Percentiles rank a stretch among this genome's conserved stretches.
These are phyloP conservation scores for Hanseniaspora guilliermondii DNA, from an alignment of 805 yeast species.

Conservation along the genomic window DNA sequence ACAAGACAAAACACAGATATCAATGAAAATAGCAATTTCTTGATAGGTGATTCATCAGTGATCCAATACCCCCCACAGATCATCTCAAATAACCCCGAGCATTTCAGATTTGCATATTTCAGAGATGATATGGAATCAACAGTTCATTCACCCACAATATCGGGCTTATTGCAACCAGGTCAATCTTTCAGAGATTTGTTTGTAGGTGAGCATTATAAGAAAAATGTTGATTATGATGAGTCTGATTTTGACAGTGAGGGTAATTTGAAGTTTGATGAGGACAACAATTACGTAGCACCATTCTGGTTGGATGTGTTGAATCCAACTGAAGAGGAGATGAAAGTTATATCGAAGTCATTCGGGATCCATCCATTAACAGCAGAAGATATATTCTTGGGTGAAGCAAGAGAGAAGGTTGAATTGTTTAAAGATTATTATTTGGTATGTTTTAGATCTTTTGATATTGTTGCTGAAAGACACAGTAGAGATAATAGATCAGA, in stretches of 20 bases:
- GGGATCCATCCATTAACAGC: slow-evolving; percentile 94
- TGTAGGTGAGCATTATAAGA: slow-evolving; percentile 26
- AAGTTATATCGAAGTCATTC: slow-evolving; percentile 75
- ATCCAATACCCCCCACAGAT: slow-evolving; percentile 36
- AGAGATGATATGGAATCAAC: slow-evolving; percentile 84
- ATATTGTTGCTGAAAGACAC: slow-evolving; percentile 57
- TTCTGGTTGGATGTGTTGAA: slow-evolving; percentile 89
- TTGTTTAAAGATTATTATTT: slow-evolving; percentile 80
- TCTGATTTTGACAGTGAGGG: slow-evolving; percentile 15
- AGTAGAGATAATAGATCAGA: slow-evolving; percentile 10
- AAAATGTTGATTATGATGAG: slow-evolving; percentile 12
- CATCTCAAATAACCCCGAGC: slow-evolving; percentile 36
- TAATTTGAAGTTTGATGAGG: slow-evolving; percentile 6
- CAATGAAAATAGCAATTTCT: slow-evolving; percentile 11
- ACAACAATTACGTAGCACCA: slow-evolving; percentile 38
- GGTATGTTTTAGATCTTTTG: slow-evolving; percentile 77
- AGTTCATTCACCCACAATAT: slow-evolving; percentile 74
- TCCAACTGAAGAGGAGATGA: slow-evolving; percentile 96
- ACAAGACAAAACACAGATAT: slow-evolving; percentile 6
- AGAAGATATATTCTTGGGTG: slow-evolving; percentile 87
- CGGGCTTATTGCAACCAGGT: slow-evolving; percentile 60
- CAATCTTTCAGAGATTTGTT: slow-evolving; percentile 53
- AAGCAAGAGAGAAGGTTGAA: slow-evolving; percentile 90
- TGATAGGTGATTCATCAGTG: slow-evolving; percentile 22
- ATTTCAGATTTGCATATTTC: slow-evolving; percentile 78